Evolutionary conservation across 2,329 filamentous ascomycete species (phyloP), one percentile per base, ranked within the genome.

Genomic region (Diaporthe citri): DNA sequence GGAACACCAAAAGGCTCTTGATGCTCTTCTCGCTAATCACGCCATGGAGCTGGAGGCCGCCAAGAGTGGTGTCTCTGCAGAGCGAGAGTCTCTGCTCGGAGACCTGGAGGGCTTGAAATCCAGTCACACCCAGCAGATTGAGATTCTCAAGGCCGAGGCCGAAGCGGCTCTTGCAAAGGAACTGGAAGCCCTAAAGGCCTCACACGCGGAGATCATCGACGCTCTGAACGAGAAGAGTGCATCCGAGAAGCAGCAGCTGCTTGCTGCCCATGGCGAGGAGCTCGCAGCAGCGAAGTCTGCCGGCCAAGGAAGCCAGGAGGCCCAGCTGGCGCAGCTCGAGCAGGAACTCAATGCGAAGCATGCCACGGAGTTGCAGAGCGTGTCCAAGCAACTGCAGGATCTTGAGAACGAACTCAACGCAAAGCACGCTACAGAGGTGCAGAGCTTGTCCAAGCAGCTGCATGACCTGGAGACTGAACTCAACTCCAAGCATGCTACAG

Each of bases 41-140:
- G 88, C 89, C 7, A 88, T 91, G 83, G 90, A 90, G 79, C 80
- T 93, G 13, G 89, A 91, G 81, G 82, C 82, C 46, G 89, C 89
- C 70, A 90, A 90, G 84, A 88, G 86, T 71, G 85, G 83, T 66
- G 86, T 87, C 22, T 86, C 87, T 52, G 84, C 87, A 28, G 88
- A 89, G 70, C 84, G 86, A 76, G 86, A 89, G 41, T 81, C 86
- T 34, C 86, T 88, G 62, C 76, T 87, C 10, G 82, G 83, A 39
- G 88, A 91, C 78, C 82, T 92, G 2, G 87, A 91, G 52, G 79
- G 86, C 12, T 82, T 92, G 36, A 90, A 91, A 80, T 85, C 86
- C 22, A 88, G 82, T 77, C 90, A 92, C 77, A 87, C 87, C 2
- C 84, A 88, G 77, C 84, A 90, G 76, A 82, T 89, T 2, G 84